These are phyloP conservation scores for Kuraishia borneana DNA, from an alignment of 805 yeast genomes.

Conservation along the genomic window DNA sequence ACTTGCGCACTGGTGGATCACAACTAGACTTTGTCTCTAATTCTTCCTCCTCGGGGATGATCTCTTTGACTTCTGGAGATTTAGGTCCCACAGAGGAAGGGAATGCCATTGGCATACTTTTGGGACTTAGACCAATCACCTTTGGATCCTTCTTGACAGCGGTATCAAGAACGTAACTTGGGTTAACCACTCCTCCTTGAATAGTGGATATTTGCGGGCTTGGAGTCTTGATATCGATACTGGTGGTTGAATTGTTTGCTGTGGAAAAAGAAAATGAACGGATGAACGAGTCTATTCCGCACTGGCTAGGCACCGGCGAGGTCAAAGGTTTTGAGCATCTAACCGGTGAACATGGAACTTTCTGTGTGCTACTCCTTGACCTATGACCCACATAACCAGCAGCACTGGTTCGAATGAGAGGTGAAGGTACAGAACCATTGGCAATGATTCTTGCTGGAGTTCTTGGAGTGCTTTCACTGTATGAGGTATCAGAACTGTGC, in stretches of 20 bases:
- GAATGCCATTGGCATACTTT: not conserved
- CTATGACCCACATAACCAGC: not conserved
- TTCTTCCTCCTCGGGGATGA: not conserved
- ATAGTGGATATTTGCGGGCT: not conserved
- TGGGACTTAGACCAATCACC: not conserved
- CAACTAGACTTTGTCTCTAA: not conserved
- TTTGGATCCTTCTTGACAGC: not conserved
- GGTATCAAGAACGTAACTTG: not conserved
- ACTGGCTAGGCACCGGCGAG: conserved; percentile 24
- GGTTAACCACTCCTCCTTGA: not conserved
- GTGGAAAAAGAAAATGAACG: conserved; percentile 22
- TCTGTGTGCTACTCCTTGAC: not conserved
- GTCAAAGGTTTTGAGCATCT: conserved; percentile 37
- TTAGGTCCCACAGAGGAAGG: not conserved
- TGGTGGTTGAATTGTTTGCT: conserved; percentile 5
- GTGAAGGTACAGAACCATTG: not conserved
- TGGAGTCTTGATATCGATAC: not conserved
- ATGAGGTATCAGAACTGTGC: too few species aligned
- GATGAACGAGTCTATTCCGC: conserved; percentile 22
- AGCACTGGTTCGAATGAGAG: not conserved
- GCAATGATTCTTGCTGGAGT: not conserved
- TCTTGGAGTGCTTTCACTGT: not conserved
- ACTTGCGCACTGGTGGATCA: not conserved
- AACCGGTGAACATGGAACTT: conserved; percentile 17
- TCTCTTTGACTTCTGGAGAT: not conserved